Percentiles rank a stretch among this genome's conserved stretches.
These are phyloP conservation scores for Rhytidiadelphus loreus DNA, from an alignment of 225 moss, liverwort and hornwort species.

Conservation along the genomic window DNA sequence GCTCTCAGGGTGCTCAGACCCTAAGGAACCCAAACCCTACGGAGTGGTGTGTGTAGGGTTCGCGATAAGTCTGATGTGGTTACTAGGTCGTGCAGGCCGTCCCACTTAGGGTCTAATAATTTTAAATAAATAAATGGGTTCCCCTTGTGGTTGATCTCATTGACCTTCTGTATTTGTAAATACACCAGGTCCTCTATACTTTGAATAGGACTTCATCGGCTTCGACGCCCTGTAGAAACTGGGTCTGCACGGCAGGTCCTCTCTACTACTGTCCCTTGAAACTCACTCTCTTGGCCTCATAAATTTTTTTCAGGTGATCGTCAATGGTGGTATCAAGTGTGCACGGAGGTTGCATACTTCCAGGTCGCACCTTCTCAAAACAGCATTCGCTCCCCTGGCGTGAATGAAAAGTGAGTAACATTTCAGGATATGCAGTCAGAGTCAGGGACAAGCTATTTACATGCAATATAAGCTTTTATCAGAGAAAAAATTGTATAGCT, in stretches of 20 bases:
- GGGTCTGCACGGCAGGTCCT: neutral
- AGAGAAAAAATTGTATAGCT: neutral
- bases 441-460: neutral
- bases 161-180: neutral
- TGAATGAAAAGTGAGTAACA: constrained; percentile 57
- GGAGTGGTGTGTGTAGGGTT: neutral
- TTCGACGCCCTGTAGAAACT: neutral
- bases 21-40: neutral
- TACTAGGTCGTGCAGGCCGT: neutral
- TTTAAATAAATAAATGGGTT: too few relatives aligned
- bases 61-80: neutral
- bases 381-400: constrained; percentile 83
- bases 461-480: neutral
- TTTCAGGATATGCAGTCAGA: neutral
- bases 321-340: constrained; percentile 99
- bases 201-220: neutral
- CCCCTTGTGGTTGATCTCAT: neutral
- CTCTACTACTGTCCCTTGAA: neutral
- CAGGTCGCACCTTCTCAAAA: constrained; percentile 68
- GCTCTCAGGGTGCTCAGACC: neutral
- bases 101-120: neutral
- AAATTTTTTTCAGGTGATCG: constrained; percentile 43
- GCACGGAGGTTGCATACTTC: constrained; percentile 94
- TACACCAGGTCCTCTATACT: neutral
- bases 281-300: neutral